Evolutionary conservation across 306 rosid species (phyloP), one percentile per base, ranked within the genome.

Genomic region (Vigna radiata): DNA sequence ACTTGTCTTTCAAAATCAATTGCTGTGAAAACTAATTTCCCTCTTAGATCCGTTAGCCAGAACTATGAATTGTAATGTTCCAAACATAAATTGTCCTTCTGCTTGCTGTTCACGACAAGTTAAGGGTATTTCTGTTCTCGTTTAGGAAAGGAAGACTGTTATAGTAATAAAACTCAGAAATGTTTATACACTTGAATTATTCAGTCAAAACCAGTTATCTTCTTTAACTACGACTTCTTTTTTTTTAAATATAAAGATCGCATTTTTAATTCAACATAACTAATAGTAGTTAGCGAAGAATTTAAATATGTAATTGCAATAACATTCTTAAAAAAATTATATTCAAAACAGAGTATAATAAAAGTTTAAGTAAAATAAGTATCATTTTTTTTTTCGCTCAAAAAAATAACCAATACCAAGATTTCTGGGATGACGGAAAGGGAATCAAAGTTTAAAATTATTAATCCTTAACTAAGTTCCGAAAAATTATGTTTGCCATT

Each of bases 121-220:
- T 1, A 8, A 12, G 52, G 17, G 18, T 36, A 36, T 7, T 1
- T 36, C 41, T 16, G 46, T 41, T 41, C 12, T 41, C 46, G 10
- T 41, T 41, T 41, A 8, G 12, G 3, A 31, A 3, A 6, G 5
- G 5, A 29, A 29, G 33, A 29, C 11, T 14, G 6, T 31, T 33
- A 49, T 9, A 2, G 46, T 41, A 41, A 9, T 10, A 9, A 70
- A 41, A 33, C 18, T 39, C 27, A 33, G 8, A 6, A 25, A 36
- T 12, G 3, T 11, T 53, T 12, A 2, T 54, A 11, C 13, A 4
- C 36, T 19, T 19, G 77, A 21, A 39, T 72, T 21, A 5, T 56
- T 72, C 18, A 18, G 76, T 53, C 43, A 53, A 37, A 36, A n/a
- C 8, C 11, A 72, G 21, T 2, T 37, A 39, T 55, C 62, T 73